Evolutionary conservation across 257 asterid species (phyloP).

Genomic region (Penstemon barbatus): DNA sequence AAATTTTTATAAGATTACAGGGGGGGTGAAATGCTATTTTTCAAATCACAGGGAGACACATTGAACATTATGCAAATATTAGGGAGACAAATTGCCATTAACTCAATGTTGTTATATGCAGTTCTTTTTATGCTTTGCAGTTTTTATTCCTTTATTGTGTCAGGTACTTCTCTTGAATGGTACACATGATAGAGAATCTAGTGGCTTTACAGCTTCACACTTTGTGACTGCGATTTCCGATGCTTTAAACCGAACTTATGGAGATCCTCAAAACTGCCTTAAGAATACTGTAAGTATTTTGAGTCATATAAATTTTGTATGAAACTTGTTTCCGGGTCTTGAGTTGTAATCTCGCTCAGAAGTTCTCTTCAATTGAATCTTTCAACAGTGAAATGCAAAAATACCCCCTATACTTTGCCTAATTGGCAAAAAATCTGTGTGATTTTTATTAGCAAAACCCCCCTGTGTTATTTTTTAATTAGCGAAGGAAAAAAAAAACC

Average conservation of each 20-base stretch:
- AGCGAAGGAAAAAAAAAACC: no score
- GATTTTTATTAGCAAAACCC: no score
- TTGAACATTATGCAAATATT: no score
- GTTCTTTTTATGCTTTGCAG: background rate
- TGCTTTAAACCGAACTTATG: slow-evolving; percentile 83
- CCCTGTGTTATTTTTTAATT: no score
- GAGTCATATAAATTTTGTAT: background rate
- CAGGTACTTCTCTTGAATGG: slow-evolving; percentile 89
- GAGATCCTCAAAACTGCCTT: slow-evolving; percentile 60
- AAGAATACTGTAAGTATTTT: slow-evolving; percentile 56
- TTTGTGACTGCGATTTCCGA: slow-evolving; percentile 85
- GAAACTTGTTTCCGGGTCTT: background rate
- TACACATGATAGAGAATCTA: slow-evolving; percentile 80
- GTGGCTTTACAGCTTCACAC: slow-evolving; percentile 77
- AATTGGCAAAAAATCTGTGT: no score
- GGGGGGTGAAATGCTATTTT: no score
- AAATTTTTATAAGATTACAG: no score
- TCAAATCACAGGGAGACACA: no score
- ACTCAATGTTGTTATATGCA: background rate
- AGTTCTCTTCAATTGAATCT: no score
- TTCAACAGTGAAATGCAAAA: no score
- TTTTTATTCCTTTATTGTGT: slow-evolving; percentile 24
- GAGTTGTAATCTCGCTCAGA: background rate
- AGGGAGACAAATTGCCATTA: background rate
- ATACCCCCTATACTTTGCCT: no score